Evolutionary conservation across 805 yeast species (phyloP).

Genomic region (Debaryomyces prosopidis): DNA sequence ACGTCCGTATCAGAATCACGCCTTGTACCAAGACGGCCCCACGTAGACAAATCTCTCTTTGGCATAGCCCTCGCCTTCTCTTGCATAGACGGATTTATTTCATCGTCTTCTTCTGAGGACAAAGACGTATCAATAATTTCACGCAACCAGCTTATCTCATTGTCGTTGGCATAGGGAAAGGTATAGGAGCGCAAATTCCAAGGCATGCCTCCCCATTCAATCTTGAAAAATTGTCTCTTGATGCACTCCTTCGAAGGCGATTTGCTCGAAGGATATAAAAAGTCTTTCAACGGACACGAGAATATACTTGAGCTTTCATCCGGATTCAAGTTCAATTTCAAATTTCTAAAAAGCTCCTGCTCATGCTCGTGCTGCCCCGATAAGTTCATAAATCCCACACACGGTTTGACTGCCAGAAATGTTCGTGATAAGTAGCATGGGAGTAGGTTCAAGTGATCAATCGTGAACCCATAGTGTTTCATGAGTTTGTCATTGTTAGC

Average conservation of each 20-base stretch:
- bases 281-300: constrained; percentile 67
- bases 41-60: constrained; percentile 20
- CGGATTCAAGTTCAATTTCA: constrained; percentile 59
- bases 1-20: constrained; percentile 39
- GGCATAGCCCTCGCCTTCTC: constrained; percentile 8
- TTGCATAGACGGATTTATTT: constrained; percentile 1
- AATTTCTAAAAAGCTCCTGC: constrained; percentile 20
- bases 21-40: constrained; percentile 44
- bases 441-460: constrained; percentile 61
- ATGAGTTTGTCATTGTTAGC: constrained; percentile 45
- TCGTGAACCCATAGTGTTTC: constrained; percentile 49
- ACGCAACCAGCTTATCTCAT: constrained; percentile 65
- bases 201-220: constrained; percentile 71
- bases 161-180: constrained; percentile 53
- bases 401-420: constrained; percentile 79
- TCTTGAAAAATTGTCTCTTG: constrained; percentile 31
- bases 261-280: constrained; percentile 35
- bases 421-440: constrained; percentile 86
- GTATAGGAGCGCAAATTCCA: constrained; percentile 65
- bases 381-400: constrained; percentile 62
- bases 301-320: constrained; percentile 76
- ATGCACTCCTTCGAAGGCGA: constrained; percentile 26
- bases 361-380: constrained; percentile 16
- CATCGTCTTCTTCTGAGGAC: constrained; percentile 49
- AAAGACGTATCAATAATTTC: constrained; percentile 57